Evolutionary conservation across 2,329 filamentous ascomycete species (phyloP), one percentile per base, ranked within the genome.

Genomic region (Xylogone sp.): DNA sequence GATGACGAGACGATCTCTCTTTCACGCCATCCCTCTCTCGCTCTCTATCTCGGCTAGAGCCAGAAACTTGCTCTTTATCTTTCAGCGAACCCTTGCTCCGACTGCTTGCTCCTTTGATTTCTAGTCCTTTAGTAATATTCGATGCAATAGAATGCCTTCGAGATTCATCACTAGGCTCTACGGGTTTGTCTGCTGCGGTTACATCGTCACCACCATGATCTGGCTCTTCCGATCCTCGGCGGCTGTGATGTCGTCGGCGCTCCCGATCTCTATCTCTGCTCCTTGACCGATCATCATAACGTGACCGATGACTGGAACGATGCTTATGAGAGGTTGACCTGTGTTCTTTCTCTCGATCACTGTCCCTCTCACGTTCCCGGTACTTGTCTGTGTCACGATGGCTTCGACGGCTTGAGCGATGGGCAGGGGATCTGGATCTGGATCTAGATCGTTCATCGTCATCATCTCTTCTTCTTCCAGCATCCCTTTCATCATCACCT

Each of bases 361-460:
- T 71, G 42, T 71, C 68, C 42, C 66, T 65, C 34, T 72, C 70
- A 34, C 74, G 68, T 13, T 75, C 71, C 48, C 72, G 66, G 45
- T 79, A 75, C 24, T 67, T 67, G n/a, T 81, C 76, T 52, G 75
- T 75, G 42, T 87, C 82, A 56, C 77, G 78, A 48, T 80, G 83
- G 58, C 82, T 83, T 55, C 82, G 81, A 59, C 84, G 81, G 46
- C 76, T 75, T 6, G 80, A 77, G 49, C 77, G 70, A 56, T 77
- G 76, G 12, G 82, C 80, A 1, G 79, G 80, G 2, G 88, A 90
- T 4, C 77, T 76, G 4, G 87, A 89, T 52, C 86, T 77, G 0
- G 84, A 89, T 52, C 86, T 77, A 0, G 84, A 83, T 47, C 79
- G 77, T 45, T 83, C 78, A 12, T 73, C 71, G 58, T 75, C 62